phyloP scores from a whole-genome alignment of 2,329 filamentous ascomycete species.

The Aspergillus aculeatus region DNA sequence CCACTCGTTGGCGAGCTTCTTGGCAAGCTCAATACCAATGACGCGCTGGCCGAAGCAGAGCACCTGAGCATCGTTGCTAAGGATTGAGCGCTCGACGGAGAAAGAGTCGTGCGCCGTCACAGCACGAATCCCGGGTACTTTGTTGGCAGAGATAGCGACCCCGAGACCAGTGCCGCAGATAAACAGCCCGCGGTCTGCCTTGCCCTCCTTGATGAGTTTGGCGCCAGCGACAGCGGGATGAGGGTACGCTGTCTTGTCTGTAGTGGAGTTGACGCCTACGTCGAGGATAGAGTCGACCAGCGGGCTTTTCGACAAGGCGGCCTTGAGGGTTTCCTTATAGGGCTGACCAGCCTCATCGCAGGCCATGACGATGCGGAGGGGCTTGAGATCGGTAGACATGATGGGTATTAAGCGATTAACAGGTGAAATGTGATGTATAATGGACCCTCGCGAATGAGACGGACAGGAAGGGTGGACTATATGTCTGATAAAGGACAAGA shows the following conservation, averaged over 20 bases:
- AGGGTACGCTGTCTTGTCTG: slow-evolving; percentile 79
- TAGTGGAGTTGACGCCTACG: slow-evolving; percentile 65
- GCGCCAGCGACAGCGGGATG: slow-evolving; percentile 74
- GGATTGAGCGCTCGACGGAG: slow-evolving; percentile 73
- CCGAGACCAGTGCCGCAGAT: slow-evolving; percentile 87
- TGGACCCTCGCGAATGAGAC: neutral
- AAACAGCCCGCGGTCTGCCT: slow-evolving; percentile 69
- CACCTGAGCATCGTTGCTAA: slow-evolving; percentile 85
- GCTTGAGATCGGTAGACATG: slow-evolving; percentile 37
- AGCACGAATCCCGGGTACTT: slow-evolving; percentile 78
- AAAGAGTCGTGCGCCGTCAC: slow-evolving; percentile 88
- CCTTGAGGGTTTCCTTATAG: slow-evolving; percentile 78
- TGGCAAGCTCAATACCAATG: slow-evolving; percentile 75
- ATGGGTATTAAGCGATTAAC: slow-evolving; percentile 4
- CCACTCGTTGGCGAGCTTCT: slow-evolving; percentile 77
- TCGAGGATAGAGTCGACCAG: slow-evolving; percentile 69
- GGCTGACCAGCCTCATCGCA: slow-evolving; percentile 70
- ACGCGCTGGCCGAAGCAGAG: slow-evolving; percentile 84
- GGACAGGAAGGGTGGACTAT: neutral
- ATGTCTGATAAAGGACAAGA: neutral
- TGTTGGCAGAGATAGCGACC: slow-evolving; percentile 86
- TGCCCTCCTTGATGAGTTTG: slow-evolving; percentile 48
- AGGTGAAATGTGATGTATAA: neutral
- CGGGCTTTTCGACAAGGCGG: slow-evolving; percentile 65
- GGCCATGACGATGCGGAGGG: slow-evolving; percentile 62